Percentiles rank a stretch among this genome's conserved stretches.
phyloP scores from a whole-genome alignment of 352 stramenopile genomes.

The Phytopythium montanum region DNA sequence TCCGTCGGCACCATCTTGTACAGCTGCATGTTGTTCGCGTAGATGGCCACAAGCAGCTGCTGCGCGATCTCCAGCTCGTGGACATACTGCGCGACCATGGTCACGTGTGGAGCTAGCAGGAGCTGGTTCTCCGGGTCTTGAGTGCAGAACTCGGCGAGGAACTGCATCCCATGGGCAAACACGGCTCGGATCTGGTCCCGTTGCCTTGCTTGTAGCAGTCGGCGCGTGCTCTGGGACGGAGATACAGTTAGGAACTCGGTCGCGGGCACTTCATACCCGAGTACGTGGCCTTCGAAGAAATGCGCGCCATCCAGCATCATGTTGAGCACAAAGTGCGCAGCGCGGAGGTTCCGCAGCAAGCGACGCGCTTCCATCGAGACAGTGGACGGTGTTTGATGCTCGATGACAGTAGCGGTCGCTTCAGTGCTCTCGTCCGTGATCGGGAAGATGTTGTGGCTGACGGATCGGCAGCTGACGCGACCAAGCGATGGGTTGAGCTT shows the following conservation, averaged over 20 bases:
- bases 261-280: constrained; percentile 6
- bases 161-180: constrained; percentile 53
- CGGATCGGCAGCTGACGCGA: constrained; percentile 42
- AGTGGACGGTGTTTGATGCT: neutral
- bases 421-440: neutral
- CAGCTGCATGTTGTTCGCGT: constrained; percentile 34
- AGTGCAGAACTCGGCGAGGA: constrained; percentile 49
- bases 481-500: constrained; percentile 32
- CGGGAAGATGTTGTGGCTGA: constrained; percentile 29
- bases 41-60: constrained; percentile 54
- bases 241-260: neutral
- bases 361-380: constrained; percentile 36
- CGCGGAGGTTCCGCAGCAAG: constrained; percentile 54
- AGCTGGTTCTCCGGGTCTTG: constrained; percentile 44
- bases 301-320: constrained; percentile 71
- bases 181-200: constrained; percentile 48
- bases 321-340: constrained; percentile 51
- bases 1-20: constrained; percentile 58
- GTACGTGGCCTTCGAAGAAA: constrained; percentile 58
- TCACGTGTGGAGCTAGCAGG: constrained; percentile 38
- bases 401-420: too few relatives aligned
- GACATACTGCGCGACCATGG: constrained; percentile 53
- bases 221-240: neutral
- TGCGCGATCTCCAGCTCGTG: constrained; percentile 54
- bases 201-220: constrained; percentile 36